Conservation (phyloP, 768 basidiomycete genomes). For the Lyophyllum semitale region DNA sequence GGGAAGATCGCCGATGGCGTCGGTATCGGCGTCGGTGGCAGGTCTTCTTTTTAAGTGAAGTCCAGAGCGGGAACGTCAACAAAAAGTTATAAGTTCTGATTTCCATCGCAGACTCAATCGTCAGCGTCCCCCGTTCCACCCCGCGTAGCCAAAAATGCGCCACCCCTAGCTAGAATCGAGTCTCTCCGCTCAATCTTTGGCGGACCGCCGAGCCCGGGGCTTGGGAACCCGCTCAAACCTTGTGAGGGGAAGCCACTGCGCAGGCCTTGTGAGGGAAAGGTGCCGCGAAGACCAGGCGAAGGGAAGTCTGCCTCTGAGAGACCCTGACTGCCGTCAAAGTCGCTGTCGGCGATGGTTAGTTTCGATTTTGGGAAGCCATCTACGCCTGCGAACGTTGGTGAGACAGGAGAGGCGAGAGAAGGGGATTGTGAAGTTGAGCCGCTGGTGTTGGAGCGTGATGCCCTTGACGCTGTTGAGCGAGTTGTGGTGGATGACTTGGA, state of each 20-base stretch:
- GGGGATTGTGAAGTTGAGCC: conserved; percentile 47
- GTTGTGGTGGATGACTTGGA: conserved; percentile 36
- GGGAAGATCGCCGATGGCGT: not conserved
- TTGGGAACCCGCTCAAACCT: conserved; percentile 4
- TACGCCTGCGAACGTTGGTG: conserved; percentile 30
- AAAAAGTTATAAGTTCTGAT: not conserved
- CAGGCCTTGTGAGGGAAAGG: conserved; percentile 6
- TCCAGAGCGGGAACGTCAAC: not conserved
- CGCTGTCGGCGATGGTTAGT: not conserved
- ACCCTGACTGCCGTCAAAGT: conserved; percentile 20
- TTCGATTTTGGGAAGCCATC: conserved; percentile 2
- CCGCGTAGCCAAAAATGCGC: conserved; percentile 20
- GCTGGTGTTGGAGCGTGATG: conserved; percentile 27
- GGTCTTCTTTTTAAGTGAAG: conserved; percentile 8
- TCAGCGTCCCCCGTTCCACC: conserved; percentile 10
- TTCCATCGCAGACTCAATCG: conserved; percentile 4
- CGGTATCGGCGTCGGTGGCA: not conserved
- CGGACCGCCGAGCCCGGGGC: conserved; percentile 7
- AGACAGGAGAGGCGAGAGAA: conserved; percentile 42
- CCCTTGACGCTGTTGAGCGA: conserved; percentile 21
- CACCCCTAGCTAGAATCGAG: conserved; percentile 14
- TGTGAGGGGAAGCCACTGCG: conserved; percentile 12
- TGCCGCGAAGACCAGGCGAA: conserved; percentile 2
- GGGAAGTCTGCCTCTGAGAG: conserved; percentile 15
- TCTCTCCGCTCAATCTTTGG: conserved; percentile 8